Evolutionary conservation across 176 grass and related monocot species (phyloP), one percentile per base, ranked within the genome.

Genomic region (Puya raimondii): DNA sequence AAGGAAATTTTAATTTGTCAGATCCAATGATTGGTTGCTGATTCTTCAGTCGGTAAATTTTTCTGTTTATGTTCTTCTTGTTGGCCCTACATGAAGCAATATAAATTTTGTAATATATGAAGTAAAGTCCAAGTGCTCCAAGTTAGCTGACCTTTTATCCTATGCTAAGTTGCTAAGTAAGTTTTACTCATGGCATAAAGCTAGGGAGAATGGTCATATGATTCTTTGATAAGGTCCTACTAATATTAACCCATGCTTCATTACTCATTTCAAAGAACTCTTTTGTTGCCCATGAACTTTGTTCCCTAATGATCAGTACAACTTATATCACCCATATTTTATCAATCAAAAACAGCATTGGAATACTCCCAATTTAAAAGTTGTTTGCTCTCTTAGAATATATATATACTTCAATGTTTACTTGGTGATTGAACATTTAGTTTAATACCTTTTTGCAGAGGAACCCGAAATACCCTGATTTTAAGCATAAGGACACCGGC

Each of bases 401-500:
- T 9, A 22, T 58, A 3, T 18, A 22, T 61, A 22, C 21, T 22
- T 42, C 21, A 61, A 61, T 10, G 10, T 61, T 61, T 61, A 61
- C 56, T 18, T 61, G n/a, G 20, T 59, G 51, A 51, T 13, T 29
- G 51, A 68, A 67, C 27, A 33, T 33, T 75, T 49, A 71, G 63
- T 58, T 9, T 11, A 77, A 9, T 72, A 71, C 3, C 50, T 72
- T 21, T 83, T 16, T 69, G 51, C 82, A 92, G 89, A 92, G 76
- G 80, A 92, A 77, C 70, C 89, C 76, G 0, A 92, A 66, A 74
- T 74, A 80, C 26, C 89, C 89, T 49, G 89, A 91, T 70, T 92
- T 92, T 10, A 88, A 88, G 80, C 80, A 92, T 48, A 88, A 92
- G 79, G 14, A 77, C 80, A 92, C 82, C 48, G 85, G 85, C 20